These are phyloP conservation scores for Kazachstania africana DNA, from an alignment of 805 yeast genomes.

Conservation along the genomic window DNA sequence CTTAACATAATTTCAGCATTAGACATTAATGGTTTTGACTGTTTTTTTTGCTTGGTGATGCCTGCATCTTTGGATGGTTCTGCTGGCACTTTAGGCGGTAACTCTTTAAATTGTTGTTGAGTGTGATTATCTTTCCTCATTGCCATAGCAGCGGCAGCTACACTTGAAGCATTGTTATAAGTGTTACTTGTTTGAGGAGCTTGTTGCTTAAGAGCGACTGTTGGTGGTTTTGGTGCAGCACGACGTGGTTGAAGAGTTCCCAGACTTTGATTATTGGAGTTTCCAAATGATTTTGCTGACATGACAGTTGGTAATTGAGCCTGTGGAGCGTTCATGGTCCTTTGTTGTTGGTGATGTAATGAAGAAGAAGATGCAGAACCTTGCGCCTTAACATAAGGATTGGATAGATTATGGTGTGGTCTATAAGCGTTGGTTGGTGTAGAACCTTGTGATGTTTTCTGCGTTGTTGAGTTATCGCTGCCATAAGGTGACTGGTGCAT, in stretches of 20 bases:
- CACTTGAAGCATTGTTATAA: constrained; percentile 13
- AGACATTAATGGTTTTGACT: constrained; percentile 53
- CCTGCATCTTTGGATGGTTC: constrained; percentile 22
- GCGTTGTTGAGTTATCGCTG: too few relatives aligned
- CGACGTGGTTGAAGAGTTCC: constrained; percentile 15
- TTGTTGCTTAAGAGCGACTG: constrained; percentile 1
- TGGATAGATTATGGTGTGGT: constrained; percentile 16
- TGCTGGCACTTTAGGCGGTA: constrained; percentile 24
- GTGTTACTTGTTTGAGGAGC: neutral
- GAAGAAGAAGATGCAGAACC: too few relatives aligned
- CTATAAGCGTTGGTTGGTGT: constrained; percentile 7
- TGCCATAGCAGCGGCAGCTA: constrained; percentile 30
- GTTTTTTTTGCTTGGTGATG: constrained; percentile 31
- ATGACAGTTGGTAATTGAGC: constrained; percentile 1
- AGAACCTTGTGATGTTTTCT: too few relatives aligned
- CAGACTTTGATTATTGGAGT: constrained; percentile 1
- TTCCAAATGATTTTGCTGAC: neutral
- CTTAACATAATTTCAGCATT: constrained; percentile 80
- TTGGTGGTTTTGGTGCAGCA: constrained; percentile 16
- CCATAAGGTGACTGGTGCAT: too few relatives aligned
- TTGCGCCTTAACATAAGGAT: too few relatives aligned
- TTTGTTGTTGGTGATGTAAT: too few relatives aligned
- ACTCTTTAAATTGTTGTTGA: constrained; percentile 13
- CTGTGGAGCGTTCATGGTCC: too few relatives aligned
- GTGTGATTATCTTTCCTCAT: constrained; percentile 9